Base-by-base conservation (phyloP, 495 filamentous ascomycete genomes). In the Thozetella sp. region DNA sequence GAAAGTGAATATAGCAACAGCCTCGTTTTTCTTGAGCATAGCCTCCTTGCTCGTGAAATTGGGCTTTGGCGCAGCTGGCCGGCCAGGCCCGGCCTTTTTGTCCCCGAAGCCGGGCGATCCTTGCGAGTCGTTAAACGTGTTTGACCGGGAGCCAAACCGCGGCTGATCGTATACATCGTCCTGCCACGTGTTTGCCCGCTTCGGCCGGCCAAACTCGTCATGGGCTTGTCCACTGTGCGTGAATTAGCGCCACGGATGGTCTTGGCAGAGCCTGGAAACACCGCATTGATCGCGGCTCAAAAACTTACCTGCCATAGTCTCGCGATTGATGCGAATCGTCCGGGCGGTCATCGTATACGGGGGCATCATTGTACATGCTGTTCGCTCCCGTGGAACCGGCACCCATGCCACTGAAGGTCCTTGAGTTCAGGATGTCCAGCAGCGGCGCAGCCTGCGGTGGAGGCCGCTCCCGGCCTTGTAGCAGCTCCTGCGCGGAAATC, bases 331-430 rank as follows among this genome's bases (percentile, higher is more conserved):
- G 89, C 73, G 93, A 89, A 66, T 94, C 86, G 62, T 99, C 95
- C 66, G 92, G 91, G 50, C 80, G 80, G 52, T 94, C 90, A 61
- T 96, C 93, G 66, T 98, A 99, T 3, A 97, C 84, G 1, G 95
- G 95, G 19, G 91, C 88, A 66, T 97, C 94, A 72, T 98, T 98
- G 79, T 97, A 99, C 87, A 95, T 96, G 25, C 77, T 70, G 61
- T 90, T 87, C 19, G 82, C 80, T 26, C 76, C 72, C 1, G 67
- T 65, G 1, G 74, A 67, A 17, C 72, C 67, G 13, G 67, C 65
- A 23, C 79, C 79, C 53, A 85, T 77, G 25, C 93, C 92, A 26
- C 84, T 82, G 74, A 99, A 99, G 53, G 89, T 83, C 24, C 93
- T 83, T 3, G 93, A 92, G 67, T 90, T 93, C 59, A 99, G 78